Conservation (phyloP, 768 basidiomycete species). For the Kwoniella pini region DNA sequence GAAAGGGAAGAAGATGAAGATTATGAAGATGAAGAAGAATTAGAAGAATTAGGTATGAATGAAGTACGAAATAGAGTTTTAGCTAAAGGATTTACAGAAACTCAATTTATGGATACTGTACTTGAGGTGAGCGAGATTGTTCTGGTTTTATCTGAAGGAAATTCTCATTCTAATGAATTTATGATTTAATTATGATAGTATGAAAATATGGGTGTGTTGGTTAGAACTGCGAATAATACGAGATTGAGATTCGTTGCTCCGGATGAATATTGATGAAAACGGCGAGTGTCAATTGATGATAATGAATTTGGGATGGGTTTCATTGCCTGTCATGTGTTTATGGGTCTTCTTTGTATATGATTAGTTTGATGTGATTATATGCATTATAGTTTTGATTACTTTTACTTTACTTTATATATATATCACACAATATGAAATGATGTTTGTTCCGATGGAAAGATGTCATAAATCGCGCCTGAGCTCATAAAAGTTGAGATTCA, state of each 20-base stretch:
- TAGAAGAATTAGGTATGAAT: slow-evolving; percentile 74
- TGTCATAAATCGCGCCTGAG: no score
- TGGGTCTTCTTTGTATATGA: no score
- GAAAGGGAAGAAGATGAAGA: slow-evolving; percentile 60
- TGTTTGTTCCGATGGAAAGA: no score
- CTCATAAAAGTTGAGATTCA: no score
- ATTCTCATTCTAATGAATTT: neutral
- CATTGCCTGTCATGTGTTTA: no score
- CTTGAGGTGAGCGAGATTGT: slow-evolving; percentile 62
- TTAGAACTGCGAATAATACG: slow-evolving; percentile 77
- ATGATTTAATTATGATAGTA: slow-evolving; percentile 62
- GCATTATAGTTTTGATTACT: no score
- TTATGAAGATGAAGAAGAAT: slow-evolving; percentile 63
- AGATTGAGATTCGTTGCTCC: slow-evolving; percentile 68
- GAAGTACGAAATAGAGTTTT: slow-evolving; percentile 85
- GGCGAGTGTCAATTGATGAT: neutral
- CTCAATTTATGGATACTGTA: slow-evolving; percentile 82
- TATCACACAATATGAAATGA: no score
- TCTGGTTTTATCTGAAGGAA: slow-evolving; percentile 6
- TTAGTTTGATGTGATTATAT: no score
- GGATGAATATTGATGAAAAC: slow-evolving; percentile 18
- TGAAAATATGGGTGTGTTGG: slow-evolving; percentile 77
- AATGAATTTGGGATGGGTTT: neutral
- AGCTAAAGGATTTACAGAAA: slow-evolving; percentile 86
- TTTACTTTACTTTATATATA: no score